A percentile compares a stretch with the other conserved stretches of the same genome.
These are phyloP conservation scores for Fonsecaea monophora DNA, from an alignment of 2,329 filamentous ascomycete genomes.

Conservation along the genomic window DNA sequence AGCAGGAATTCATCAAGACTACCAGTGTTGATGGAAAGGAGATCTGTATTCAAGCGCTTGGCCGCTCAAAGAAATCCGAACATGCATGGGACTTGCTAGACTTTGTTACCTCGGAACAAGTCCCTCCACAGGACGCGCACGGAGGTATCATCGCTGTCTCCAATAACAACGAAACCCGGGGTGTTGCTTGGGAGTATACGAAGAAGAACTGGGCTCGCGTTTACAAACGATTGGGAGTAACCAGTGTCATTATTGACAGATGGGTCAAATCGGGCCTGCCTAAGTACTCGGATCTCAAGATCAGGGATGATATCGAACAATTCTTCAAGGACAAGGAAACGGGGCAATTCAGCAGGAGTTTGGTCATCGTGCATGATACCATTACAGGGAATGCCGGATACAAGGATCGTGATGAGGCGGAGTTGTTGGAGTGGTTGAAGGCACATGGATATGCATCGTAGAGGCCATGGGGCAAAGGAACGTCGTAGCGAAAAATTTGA, in stretches of 20 bases:
- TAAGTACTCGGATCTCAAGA: constrained; percentile 75
- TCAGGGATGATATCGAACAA: constrained; percentile 74
- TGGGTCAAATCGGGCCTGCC: constrained; percentile 80
- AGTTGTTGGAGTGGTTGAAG: constrained; percentile 79
- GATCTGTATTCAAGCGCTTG: constrained; percentile 77
- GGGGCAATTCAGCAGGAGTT: constrained; percentile 75
- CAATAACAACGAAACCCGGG: constrained; percentile 74
- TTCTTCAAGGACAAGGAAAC: constrained; percentile 92
- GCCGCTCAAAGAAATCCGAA: constrained; percentile 71
- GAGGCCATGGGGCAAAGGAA: background rate
- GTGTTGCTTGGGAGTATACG: constrained; percentile 82
- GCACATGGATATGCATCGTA: constrained; percentile 63
- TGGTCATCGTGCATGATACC: constrained; percentile 84
- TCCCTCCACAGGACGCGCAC: constrained; percentile 87
- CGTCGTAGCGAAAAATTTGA: background rate
- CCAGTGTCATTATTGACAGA: constrained; percentile 87
- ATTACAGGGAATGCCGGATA: constrained; percentile 85
- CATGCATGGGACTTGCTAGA: constrained; percentile 72
- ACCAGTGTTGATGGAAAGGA: constrained; percentile 91
- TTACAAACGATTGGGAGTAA: constrained; percentile 73
- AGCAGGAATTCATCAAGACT: constrained; percentile 82
- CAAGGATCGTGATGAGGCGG: constrained; percentile 73
- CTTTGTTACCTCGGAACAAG: constrained; percentile 82
- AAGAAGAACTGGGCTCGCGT: constrained; percentile 80
- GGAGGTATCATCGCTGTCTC: constrained; percentile 76